Evolutionary conservation across 1,284 basidiomycete genomes (phyloP).

Genomic region (Caloboletus firmus): DNA sequence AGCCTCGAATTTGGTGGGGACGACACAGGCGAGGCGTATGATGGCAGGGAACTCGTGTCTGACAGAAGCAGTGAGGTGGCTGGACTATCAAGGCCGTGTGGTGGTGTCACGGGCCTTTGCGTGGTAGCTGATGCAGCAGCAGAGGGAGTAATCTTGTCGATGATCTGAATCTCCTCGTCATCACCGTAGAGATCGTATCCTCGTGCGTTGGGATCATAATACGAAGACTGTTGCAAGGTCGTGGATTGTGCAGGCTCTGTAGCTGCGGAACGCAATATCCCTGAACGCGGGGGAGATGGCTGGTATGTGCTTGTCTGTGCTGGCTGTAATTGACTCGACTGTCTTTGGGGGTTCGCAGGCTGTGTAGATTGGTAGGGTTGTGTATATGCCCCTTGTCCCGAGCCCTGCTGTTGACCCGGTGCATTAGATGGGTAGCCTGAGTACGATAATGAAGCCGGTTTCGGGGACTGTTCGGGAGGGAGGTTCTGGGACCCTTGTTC

Average conservation of each 20-base stretch:
- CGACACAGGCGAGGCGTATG: constrained; percentile 15
- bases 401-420: constrained; percentile 1
- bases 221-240: constrained; percentile 29
- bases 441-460: background rate
- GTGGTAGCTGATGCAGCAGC: background rate
- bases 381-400: background rate
- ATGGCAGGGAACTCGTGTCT: background rate
- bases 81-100: background rate
- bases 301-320: constrained; percentile 6
- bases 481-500: constrained; percentile 44
- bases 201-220: constrained; percentile 40
- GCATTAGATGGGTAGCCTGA: background rate
- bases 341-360: background rate
- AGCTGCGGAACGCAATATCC: background rate
- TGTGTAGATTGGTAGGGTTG: constrained; percentile 5
- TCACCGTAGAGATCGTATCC: constrained; percentile 32
- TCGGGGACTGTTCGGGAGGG: constrained; percentile 3
- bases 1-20: background rate
- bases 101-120: background rate
- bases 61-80: background rate
- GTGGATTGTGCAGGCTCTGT: background rate
- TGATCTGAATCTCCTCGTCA: constrained; percentile 19
- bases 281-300: constrained; percentile 21
- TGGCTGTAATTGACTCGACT: background rate
- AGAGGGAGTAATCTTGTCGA: constrained; percentile 5